Base-by-base conservation (phyloP, 2,329 filamentous ascomycete genomes). In the Phialophora verrucosa region DNA sequence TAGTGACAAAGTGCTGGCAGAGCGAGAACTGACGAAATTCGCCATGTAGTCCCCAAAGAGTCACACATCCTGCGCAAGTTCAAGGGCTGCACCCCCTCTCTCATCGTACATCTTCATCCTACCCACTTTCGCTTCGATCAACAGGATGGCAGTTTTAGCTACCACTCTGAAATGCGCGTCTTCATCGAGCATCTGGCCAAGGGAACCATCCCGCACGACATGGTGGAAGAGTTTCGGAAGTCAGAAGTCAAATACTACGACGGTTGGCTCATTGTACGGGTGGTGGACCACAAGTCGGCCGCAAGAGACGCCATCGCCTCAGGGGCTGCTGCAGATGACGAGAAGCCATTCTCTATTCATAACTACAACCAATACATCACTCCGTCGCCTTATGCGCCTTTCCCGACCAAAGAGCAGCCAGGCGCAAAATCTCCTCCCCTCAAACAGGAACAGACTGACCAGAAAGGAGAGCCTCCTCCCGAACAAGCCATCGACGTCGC, bases 61-160 rank as follows among this genome's bases (percentile, higher is more conserved):
- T 80, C 85, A 14, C 91, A 95, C 73, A 92, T 98, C 56, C 83
- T 98, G n/a, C 88, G 87, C 73, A 96, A 93, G 79, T 93, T 90
- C 78, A 83, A 82, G 49, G 87, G 85, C 74, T 84, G 84, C 59
- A 87, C 89, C 8, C 93, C 95, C 0, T 98, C 94, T 3, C 83
- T 99, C 27, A 88, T 94, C 59, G 83, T 99, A 27, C 93, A 97
- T 76, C 83, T 99, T 35, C 89, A 97, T 75, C 85, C 88, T 10
- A 92, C 87, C 4, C 90, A 97, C 78, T 98, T 97, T 76, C 88
- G 91, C 65, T 96, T 99, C 79, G 94, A 98, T 73, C 88, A 93
- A 73, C 94, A 97, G 78, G 93, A 97, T 77, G 91, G 93, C 74
- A 94, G 91, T 75, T 97, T 97, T 73, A 85, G 87, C 4, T 98